Conservation (phyloP, 805 yeast genomes). For the Saturnispora hagleri region DNA sequence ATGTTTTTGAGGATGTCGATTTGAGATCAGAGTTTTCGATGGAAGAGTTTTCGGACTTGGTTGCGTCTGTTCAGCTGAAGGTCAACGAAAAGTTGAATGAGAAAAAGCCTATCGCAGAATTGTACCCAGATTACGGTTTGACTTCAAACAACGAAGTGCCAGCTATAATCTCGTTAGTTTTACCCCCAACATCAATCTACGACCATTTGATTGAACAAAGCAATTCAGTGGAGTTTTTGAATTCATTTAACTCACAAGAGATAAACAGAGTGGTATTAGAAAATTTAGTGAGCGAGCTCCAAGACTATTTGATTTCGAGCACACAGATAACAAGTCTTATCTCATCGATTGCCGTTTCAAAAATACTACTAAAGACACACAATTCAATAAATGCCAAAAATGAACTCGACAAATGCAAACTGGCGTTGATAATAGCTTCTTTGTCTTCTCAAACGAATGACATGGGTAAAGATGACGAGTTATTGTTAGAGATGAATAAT, state of each 20-base stretch:
- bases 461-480: conserved; percentile 25
- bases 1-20: conserved; percentile 51
- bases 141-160: not conserved
- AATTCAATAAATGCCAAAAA: not conserved
- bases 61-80: conserved; percentile 31
- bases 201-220: conserved; percentile 48
- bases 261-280: conserved; percentile 22
- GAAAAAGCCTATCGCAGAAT: not conserved
- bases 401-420: conserved; percentile 29
- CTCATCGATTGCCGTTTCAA: conserved; percentile 36
- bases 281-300: conserved; percentile 24
- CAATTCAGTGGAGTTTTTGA: conserved; percentile 33
- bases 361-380: conserved; percentile 33
- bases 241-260: conserved; percentile 20
- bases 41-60: conserved; percentile 44
- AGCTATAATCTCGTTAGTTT: conserved; percentile 22
- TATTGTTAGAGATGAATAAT: conserved; percentile 33
- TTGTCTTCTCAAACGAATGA: conserved; percentile 52
- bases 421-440: conserved; percentile 65
- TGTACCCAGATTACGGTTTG: not conserved
- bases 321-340: conserved; percentile 28
- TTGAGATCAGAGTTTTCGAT: conserved; percentile 66
- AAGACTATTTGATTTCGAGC: conserved; percentile 22
- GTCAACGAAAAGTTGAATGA: conserved; percentile 13
- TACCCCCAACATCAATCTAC: conserved; percentile 47